A percentile compares a stretch with the other conserved stretches of the same genome.
These are phyloP conservation scores for Flaveria linearis DNA, from an alignment of 129 eudicot genomes.

Conservation along the genomic window DNA sequence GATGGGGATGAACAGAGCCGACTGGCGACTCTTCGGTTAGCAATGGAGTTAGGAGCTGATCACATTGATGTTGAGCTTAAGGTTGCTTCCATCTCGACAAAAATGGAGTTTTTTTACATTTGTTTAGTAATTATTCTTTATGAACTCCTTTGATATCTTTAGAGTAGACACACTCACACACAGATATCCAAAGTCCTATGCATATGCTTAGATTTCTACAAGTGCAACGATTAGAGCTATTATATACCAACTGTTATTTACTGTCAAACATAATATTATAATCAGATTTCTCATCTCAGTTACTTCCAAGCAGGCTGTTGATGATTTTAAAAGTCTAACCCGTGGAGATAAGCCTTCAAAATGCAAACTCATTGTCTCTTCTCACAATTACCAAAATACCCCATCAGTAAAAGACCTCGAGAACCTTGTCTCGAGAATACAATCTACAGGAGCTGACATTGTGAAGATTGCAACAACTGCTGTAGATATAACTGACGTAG, in stretches of 20 bases:
- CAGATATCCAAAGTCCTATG: neutral
- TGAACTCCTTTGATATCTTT: neutral
- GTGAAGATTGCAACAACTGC: slow-evolving; percentile 96
- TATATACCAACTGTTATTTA: slow-evolving; percentile 5
- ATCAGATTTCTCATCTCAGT: slow-evolving; percentile 20
- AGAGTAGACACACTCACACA: neutral
- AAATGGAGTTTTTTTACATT: neutral
- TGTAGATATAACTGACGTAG: slow-evolving; percentile 76
- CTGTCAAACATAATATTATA: neutral
- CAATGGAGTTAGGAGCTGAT: slow-evolving; percentile 96
- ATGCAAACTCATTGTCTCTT: slow-evolving; percentile 80
- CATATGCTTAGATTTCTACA: neutral
- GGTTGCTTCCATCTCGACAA: slow-evolving; percentile 45
- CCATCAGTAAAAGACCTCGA: slow-evolving; percentile 86
- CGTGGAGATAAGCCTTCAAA: slow-evolving; percentile 62
- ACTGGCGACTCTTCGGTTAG: slow-evolving; percentile 58
- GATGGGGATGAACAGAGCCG: slow-evolving; percentile 79
- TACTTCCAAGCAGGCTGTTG: slow-evolving; percentile 58
- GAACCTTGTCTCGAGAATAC: slow-evolving; percentile 79
- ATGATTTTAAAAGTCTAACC: slow-evolving; percentile 53
- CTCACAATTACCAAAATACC: slow-evolving; percentile 79
- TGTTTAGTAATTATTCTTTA: neutral
- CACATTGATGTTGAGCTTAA: slow-evolving; percentile 83
- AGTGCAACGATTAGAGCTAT: neutral
- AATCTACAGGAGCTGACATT: slow-evolving; percentile 94